Evolutionary conservation across 139 green algal species (phyloP), one percentile per base, ranked within the genome.

Genomic region (Coelastrella sp.): DNA sequence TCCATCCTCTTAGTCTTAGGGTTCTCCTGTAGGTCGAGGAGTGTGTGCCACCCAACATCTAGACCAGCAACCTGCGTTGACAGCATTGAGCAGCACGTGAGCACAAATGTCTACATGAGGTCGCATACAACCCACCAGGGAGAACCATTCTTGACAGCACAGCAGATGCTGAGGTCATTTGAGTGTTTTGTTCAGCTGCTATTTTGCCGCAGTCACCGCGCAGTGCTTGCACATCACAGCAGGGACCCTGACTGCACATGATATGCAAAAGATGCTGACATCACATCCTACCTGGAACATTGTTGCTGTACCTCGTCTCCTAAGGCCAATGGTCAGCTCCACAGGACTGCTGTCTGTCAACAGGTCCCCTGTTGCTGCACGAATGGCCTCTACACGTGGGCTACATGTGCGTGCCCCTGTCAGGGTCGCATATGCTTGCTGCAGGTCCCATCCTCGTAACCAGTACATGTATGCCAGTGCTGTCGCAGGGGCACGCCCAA

Each of bases 381-480:
- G 89, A 53, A 98, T 95, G 67, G 96, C 92, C 38, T 91, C 51
- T 17, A 93, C 79, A 66, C 91, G 90, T 4, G 91, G 93, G 63
- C 90, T 89, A 86, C 94, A 97, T 2, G 89, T 30, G 2, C 82
- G 69, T 15, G 34, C 50, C 2, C 40, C 38, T 11, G 62, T 84
- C 4, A 85, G 75, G 37, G 51, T 73, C 69, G 87, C 88, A 79
- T 91, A 91, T 0, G 91, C 95, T 0, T 91, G 90, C 63, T 94
- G 88, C 37, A 98, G 92, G 25, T 87, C 77, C 27, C 93, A 88
- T 45, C 92, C 95, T 11, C 94, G 90, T 53, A 96, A 87, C 96
- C 95, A 98, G 89, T 93, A 95, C 94, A 98, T 97, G 90, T 96
- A 98, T 6, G 94, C 96, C 71, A 98, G 89, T 0, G 96, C 96